Evolutionary conservation across 768 basidiomycete genomes (phyloP).

Genomic region (Pleurotus sapidus): DNA sequence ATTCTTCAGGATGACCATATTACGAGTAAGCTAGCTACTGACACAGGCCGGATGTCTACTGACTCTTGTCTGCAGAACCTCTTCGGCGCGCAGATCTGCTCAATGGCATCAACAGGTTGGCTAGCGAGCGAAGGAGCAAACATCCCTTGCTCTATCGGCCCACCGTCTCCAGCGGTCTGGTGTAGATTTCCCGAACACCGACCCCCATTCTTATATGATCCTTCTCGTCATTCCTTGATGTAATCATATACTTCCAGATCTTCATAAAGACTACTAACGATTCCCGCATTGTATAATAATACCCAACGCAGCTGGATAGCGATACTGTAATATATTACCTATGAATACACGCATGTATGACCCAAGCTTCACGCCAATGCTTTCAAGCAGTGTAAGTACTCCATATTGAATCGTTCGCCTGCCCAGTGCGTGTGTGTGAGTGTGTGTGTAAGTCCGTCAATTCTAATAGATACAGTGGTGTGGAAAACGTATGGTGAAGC

Average conservation of each 20-base stretch:
- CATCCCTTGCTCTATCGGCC: constrained; percentile 7
- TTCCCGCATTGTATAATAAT: constrained; percentile 5
- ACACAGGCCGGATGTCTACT: neutral
- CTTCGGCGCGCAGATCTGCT: constrained; percentile 74
- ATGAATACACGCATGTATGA: no score
- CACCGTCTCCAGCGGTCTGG: constrained; percentile 2
- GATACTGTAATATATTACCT: neutral
- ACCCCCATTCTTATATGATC: neutral
- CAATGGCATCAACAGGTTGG: constrained; percentile 80
- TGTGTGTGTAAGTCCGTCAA: no score
- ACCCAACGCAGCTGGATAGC: neutral
- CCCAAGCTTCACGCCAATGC: no score
- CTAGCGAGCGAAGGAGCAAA: constrained; percentile 49
- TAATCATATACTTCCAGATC: neutral
- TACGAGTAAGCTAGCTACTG: constrained; percentile 52
- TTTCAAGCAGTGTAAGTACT: no score
- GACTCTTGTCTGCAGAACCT: constrained; percentile 50
- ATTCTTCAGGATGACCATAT: constrained; percentile 63
- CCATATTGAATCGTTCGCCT: no score
- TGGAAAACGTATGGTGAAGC: no score
- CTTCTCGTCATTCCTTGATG: neutral
- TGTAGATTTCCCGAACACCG: neutral
- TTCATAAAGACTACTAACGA: neutral
- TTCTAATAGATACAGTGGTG: no score
- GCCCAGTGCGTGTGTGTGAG: no score